Percentiles rank a stretch among this genome's conserved stretches.
Evolutionary conservation across 2,329 filamentous ascomycete genomes (phyloP).

Genomic region (Pseudogymnoascus sp.): DNA sequence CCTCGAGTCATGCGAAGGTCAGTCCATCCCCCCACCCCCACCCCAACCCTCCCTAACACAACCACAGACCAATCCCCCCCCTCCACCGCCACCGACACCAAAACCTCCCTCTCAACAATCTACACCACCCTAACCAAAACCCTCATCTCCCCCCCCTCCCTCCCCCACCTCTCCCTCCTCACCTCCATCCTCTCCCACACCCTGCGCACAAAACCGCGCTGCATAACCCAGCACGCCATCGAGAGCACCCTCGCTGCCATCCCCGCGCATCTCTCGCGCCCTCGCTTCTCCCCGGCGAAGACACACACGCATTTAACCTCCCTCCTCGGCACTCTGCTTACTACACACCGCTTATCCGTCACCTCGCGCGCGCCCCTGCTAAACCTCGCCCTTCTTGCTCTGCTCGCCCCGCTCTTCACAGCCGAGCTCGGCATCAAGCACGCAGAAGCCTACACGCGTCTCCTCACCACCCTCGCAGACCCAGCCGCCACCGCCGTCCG

Average conservation of each 20-base stretch:
- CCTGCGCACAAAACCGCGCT: constrained; percentile 25
- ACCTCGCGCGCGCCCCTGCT: constrained; percentile 55
- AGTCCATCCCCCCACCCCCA: not conserved
- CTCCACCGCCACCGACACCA: not conserved
- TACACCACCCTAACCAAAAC: not conserved
- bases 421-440: constrained; percentile 33
- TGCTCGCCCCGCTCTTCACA: constrained; percentile 45
- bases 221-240: constrained; percentile 27
- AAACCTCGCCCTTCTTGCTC: constrained; percentile 42
- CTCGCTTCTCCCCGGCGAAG: constrained; percentile 15
- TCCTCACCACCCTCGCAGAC: constrained; percentile 51
- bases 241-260: constrained; percentile 27
- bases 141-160: constrained; percentile 15
- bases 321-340: constrained; percentile 47
- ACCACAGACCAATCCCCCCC: not conserved
- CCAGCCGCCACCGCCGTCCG: constrained; percentile 48
- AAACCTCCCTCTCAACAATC: not conserved
- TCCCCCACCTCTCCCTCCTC: constrained; percentile 24
- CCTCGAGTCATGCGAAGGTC: constrained; percentile 23
- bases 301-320: constrained; percentile 34
- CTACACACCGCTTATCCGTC: constrained; percentile 50
- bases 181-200: constrained; percentile 26
- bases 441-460: constrained; percentile 44
- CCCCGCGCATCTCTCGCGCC: constrained; percentile 24
- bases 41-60: not conserved